Evolutionary conservation across 108 stramenopile genomes (phyloP), one percentile per base, ranked within the genome.

Genomic region (Schizochytrium sp.): DNA sequence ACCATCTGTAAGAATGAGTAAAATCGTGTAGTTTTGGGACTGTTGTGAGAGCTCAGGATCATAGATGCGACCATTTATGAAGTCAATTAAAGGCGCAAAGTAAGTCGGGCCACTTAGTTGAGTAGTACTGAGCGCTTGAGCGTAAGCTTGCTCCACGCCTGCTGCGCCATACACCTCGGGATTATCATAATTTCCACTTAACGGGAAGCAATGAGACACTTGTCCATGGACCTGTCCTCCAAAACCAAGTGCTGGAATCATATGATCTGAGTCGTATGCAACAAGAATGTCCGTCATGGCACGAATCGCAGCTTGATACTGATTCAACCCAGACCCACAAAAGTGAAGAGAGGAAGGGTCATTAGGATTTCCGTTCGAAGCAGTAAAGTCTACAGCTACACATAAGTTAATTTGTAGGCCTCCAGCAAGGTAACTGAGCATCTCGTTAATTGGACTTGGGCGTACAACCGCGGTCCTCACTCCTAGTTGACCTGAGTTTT

Each of bases 1-100:
- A 28, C 93, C 93, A 42, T 93, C 93, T 2, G 93, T 93, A 53
- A 93, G 90, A 40, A 93, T 90, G 56, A 93, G 57, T 4, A 93
- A 2, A 2, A 72, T 72, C 40, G 28, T 72, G 72, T 72, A 72
- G 40, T 72, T 44, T 72, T 72, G 72, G 17, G 72, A 38, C 40
- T 72, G 42, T 28, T 72, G 72, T 15, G 72, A 72, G 44, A 72
- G 28, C 44, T 72, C 72, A 15, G 72, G 72, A 72, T 72, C 42
- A 28, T 72, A 44, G 40, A 72, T 44, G 40, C 28, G 28, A 15
- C 28, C 72, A 28, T 72, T 72, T 41, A 72, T 44, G 15, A 41
- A 44, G 44, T 72, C 15, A 1, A 72, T 28, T 15, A 72, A 44
- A 41, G 28, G 28, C 42, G 72, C 72, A 72, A 72, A 72, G 72